phyloP scores from a whole-genome alignment of 345 rosid species.

The Pugionium cornutum region DNA sequence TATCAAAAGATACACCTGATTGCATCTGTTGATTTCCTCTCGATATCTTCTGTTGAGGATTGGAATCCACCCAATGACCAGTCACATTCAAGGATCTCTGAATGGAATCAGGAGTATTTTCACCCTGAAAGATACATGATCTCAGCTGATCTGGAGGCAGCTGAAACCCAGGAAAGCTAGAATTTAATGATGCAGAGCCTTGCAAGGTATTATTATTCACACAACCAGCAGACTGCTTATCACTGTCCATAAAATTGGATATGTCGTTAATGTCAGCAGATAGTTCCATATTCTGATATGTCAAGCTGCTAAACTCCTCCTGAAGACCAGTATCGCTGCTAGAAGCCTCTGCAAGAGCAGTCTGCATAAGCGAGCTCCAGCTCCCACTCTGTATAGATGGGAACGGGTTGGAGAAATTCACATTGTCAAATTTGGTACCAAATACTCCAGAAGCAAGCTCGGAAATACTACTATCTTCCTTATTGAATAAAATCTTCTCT shows the following conservation, averaged over 20 bases:
- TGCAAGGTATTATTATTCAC: constrained; percentile 48
- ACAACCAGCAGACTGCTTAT: constrained; percentile 57
- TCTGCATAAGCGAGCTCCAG: constrained; percentile 97
- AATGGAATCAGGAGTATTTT: constrained; percentile 39
- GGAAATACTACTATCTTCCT: constrained; percentile 56
- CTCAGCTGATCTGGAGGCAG: constrained; percentile 45
- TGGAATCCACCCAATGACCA: constrained; percentile 50
- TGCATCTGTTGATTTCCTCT: constrained; percentile 45
- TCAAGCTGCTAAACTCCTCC: constrained; percentile 78
- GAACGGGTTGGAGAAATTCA: constrained; percentile 50
- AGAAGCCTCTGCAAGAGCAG: constrained; percentile 87
- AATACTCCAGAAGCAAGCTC: constrained; percentile 51
- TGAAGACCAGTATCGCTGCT: constrained; percentile 61
- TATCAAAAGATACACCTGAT: constrained; percentile 40
- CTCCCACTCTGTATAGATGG: constrained; percentile 81
- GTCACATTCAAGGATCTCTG: constrained; percentile 43
- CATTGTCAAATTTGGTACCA: constrained; percentile 43
- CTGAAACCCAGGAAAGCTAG: constrained; percentile 55
- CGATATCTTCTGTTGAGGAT: constrained; percentile 43
- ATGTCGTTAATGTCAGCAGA: constrained; percentile 41
- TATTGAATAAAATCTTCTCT: constrained; percentile 69
- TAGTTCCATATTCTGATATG: constrained; percentile 55
- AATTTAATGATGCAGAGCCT: constrained; percentile 43
- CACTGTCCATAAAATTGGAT: constrained; percentile 47
- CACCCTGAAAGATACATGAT: constrained; percentile 42